phyloP scores from a whole-genome alignment of 129 eudicot genomes.

The Centrapalus pauciflorus region DNA sequence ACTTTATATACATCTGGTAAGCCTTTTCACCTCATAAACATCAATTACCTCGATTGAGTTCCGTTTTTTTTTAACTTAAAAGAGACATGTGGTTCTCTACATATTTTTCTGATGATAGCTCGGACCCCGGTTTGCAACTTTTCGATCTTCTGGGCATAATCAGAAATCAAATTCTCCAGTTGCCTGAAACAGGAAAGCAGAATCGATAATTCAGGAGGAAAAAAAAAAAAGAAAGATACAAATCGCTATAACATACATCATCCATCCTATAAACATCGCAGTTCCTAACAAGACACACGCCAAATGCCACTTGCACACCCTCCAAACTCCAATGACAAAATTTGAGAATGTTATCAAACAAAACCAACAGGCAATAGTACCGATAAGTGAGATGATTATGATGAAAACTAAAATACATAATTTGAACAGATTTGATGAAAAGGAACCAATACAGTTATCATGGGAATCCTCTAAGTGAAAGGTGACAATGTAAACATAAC shows the following conservation, averaged over 20 bases:
- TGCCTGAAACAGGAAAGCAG: constrained; percentile 49
- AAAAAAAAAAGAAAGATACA: background rate
- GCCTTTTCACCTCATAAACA: constrained; percentile 36
- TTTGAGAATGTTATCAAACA: too few species aligned
- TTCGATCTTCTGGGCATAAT: constrained; percentile 27
- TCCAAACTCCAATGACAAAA: background rate
- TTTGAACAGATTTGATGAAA: too few species aligned
- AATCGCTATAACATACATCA: background rate
- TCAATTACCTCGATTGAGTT: constrained; percentile 26
- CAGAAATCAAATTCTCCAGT: constrained; percentile 93
- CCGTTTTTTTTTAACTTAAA: constrained; percentile 20
- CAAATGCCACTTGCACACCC: background rate
- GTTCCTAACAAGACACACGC: too few species aligned
- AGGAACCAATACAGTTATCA: background rate
- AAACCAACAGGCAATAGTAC: too few species aligned
- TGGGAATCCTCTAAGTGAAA: background rate
- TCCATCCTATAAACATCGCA: background rate
- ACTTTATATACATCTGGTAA: constrained; percentile 67
- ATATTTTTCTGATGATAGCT: constrained; percentile 17
- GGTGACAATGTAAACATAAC: background rate
- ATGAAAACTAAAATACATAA: too few species aligned
- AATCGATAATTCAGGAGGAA: background rate
- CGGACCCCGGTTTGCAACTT: constrained; percentile 6
- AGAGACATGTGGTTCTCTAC: constrained; percentile 26
- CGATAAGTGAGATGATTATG: too few species aligned